phyloP scores from a whole-genome alignment of 495 filamentous ascomycete genomes.

The Copromyces sp. region DNA sequence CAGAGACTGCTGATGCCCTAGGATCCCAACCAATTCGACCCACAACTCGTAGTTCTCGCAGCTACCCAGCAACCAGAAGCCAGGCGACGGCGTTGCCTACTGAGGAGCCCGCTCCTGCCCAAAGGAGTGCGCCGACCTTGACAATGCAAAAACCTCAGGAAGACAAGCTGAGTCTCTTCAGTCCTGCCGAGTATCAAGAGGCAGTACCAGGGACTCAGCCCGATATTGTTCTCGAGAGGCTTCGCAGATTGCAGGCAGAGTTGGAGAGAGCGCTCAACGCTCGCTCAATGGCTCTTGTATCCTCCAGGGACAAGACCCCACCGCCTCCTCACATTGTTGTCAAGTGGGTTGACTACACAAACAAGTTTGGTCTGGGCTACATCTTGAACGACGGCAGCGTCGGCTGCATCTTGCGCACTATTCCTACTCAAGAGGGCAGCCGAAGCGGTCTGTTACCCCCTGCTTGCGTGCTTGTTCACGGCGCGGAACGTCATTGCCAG shows the following conservation, averaged over 20 bases:
- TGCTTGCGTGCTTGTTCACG: conserved; percentile 58
- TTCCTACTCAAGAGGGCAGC: conserved; percentile 35
- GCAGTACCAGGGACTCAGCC: conserved; percentile 38
- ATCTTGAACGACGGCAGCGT: conserved; percentile 76
- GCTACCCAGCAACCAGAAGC: conserved; percentile 14
- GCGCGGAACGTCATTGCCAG: conserved; percentile 48
- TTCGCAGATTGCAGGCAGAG: conserved; percentile 40
- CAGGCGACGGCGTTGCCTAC: conserved; percentile 1
- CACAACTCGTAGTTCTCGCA: conserved; percentile 19
- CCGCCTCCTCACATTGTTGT: conserved; percentile 51
- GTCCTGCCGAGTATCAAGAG: conserved; percentile 39
- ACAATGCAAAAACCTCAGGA: conserved; percentile 10
- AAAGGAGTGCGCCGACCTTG: background rate
- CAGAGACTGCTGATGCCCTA: conserved; percentile 8
- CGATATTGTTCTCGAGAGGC: conserved; percentile 40
- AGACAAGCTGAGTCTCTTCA: conserved; percentile 34
- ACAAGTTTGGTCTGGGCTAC: conserved; percentile 80
- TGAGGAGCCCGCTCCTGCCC: conserved; percentile 3
- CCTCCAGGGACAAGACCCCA: conserved; percentile 28
- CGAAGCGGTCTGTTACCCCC: conserved; percentile 47
- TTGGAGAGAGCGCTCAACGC: conserved; percentile 48
- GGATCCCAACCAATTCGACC: conserved; percentile 3
- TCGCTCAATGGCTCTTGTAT: conserved; percentile 39
- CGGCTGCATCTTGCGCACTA: conserved; percentile 63
- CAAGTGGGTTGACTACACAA: conserved; percentile 94